Base-by-base conservation (phyloP, 2,329 filamentous ascomycete species). In the Aspergillus pseudotamarii region DNA sequence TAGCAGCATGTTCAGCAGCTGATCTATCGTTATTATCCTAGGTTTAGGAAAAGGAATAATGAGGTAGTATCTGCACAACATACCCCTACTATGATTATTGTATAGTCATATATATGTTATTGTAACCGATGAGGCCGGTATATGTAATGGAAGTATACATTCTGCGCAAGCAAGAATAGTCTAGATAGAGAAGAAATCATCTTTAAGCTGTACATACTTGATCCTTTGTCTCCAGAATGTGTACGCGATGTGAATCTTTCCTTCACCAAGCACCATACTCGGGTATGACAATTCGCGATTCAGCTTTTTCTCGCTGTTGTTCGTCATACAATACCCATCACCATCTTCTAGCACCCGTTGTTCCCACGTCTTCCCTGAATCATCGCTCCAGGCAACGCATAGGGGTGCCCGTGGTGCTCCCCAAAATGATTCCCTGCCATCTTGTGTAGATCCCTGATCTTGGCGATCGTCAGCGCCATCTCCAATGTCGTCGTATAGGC, bases 1-100 rank as follows among this genome's bases (percentile, higher is more conserved):
- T 16, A 12, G 14, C 2, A 2, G 3, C 3, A 41, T 9, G 19
- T n/a, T 2, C 4, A 10, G 6, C 1, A n/a, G 6, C 1, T 6
- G 16, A 10, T 9, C 9, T 3, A 3, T n/a, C 0, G 38, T 19
- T 41, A 41, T 4, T 4, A 19, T 9, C 19, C 38, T n/a, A 19
- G 8, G 1, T 9, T 9, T n/a, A n/a, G 6, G 3, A n/a, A 41
- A 41, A n/a, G 4, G 16, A 6, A 41, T 1, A 1, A 9, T 41
- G 16, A 9, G 6, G 9, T n/a, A 19, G 6, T 26, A 26, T 26
- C 26, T 26, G 26, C 26, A 26, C 26, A 26, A 26, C 5, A 4
- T 26, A 5, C 26, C 2, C 2, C 26, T 26, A 26, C 26, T 26
- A 26, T 4, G 26, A 26, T 26, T 3, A 26, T 26, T 4, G 3